Evolutionary conservation across 2,329 filamentous ascomycete species (phyloP).

Genomic region (Fusarium tupiense): DNA sequence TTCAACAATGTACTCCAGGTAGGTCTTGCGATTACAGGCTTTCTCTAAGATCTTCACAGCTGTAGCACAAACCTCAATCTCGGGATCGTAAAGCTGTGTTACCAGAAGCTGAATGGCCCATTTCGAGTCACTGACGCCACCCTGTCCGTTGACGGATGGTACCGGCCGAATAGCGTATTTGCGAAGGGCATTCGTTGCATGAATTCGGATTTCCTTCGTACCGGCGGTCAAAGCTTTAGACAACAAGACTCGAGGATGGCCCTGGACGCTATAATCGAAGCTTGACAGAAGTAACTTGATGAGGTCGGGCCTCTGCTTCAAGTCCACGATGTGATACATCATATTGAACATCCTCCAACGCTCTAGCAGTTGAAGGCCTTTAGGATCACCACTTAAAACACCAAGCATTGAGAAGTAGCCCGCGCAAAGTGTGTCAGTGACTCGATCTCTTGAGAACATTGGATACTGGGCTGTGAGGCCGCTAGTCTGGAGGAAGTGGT

Average conservation of each 20-base stretch:
- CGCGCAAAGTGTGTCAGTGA: constrained; percentile 86
- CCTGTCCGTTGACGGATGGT: constrained; percentile 51
- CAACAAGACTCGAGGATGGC: constrained; percentile 89
- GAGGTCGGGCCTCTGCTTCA: constrained; percentile 89
- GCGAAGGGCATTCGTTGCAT: constrained; percentile 84
- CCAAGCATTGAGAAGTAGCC: constrained; percentile 96
- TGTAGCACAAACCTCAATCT: constrained; percentile 94
- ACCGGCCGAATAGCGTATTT: constrained; percentile 77
- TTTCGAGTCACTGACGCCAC: constrained; percentile 74
- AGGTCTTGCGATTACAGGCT: constrained; percentile 90
- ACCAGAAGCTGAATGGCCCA: constrained; percentile 98
- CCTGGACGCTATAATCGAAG: constrained; percentile 89
- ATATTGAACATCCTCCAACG: constrained; percentile 99
- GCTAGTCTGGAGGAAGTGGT: constrained; percentile 61
- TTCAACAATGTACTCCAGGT: constrained; percentile 95
- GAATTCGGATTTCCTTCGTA: constrained; percentile 90
- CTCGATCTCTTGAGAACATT: constrained; percentile 86
- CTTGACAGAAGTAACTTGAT: constrained; percentile 88
- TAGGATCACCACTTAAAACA: constrained; percentile 81
- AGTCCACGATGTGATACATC: constrained; percentile 97
- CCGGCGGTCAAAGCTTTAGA: constrained; percentile 94
- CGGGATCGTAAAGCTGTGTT: constrained; percentile 97
- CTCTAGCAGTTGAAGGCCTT: constrained; percentile 89
- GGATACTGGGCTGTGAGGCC: constrained; percentile 83
- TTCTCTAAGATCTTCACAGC: constrained; percentile 98